A percentile compares a stretch with the other conserved stretches of the same genome.
phyloP scores from a whole-genome alignment of 129 eudicot genomes.

The Flaveria linearis region DNA sequence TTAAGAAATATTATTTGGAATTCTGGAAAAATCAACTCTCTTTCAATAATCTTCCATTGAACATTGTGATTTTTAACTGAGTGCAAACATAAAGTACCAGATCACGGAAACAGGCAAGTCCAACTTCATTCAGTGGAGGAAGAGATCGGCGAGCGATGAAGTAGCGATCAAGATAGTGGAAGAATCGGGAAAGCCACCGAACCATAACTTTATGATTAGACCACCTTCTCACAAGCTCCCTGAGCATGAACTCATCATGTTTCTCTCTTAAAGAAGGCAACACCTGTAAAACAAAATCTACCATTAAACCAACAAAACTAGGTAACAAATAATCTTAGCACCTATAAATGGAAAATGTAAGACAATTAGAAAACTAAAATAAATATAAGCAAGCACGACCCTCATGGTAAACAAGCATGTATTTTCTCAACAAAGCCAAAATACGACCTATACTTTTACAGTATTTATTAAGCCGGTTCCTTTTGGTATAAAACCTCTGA shows the following conservation, averaged over 20 bases:
- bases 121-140: conserved; percentile 92
- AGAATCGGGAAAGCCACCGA: conserved; percentile 90
- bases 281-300: conserved; percentile 47
- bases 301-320: background rate
- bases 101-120: conserved; percentile 86
- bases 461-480: background rate
- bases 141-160: conserved; percentile 86
- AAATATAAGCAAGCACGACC: conserved; percentile 6
- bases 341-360: background rate
- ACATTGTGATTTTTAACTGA: background rate
- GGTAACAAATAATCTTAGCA: conserved; percentile 3
- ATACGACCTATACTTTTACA: background rate
- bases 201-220: conserved; percentile 94
- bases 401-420: background rate
- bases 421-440: background rate
- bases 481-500: background rate
- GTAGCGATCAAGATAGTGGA: conserved; percentile 90
- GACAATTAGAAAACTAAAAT: background rate
- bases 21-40: background rate
- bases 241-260: conserved; percentile 91
- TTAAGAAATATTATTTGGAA: background rate
- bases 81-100: conserved; percentile 48
- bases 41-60: background rate
- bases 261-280: conserved; percentile 86
- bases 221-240: conserved; percentile 97